phyloP scores from a whole-genome alignment of 805 yeast genomes.

The Saccharomycopsis guyanensis region DNA sequence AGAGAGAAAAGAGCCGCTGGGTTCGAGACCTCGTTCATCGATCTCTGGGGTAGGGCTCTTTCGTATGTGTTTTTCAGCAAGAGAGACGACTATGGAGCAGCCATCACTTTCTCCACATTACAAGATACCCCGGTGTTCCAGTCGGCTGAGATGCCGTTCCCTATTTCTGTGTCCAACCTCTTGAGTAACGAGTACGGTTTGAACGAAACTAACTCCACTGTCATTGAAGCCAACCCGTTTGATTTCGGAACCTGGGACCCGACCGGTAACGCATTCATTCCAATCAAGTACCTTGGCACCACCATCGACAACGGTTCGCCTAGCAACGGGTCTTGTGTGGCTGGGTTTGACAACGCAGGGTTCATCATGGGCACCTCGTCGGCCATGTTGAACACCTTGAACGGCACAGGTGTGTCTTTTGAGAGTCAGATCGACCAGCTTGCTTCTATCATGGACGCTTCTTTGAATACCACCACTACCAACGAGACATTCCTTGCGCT shows the following conservation, averaged over 20 bases:
- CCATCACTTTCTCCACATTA: constrained; percentile 34
- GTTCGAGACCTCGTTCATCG: constrained; percentile 46
- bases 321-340: constrained; percentile 40
- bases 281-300: constrained; percentile 65
- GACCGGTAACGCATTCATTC: constrained; percentile 54
- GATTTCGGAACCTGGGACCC: constrained; percentile 90
- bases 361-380: constrained; percentile 80
- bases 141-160: constrained; percentile 41
- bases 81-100: constrained; percentile 41
- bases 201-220: constrained; percentile 53
- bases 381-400: constrained; percentile 36
- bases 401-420: neutral
- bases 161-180: constrained; percentile 35
- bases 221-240: constrained; percentile 53
- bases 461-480: neutral
- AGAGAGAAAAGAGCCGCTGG: constrained; percentile 44
- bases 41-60: constrained; percentile 58
- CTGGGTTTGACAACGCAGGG: constrained; percentile 75
- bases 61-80: constrained; percentile 55
- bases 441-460: neutral
- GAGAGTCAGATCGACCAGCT: neutral
- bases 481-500: constrained; percentile 20
- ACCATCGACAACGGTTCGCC: constrained; percentile 52
- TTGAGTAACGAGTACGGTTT: constrained; percentile 35
- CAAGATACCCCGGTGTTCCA: constrained; percentile 41